Evolutionary conservation across 345 rosid genomes (phyloP), one percentile per base, ranked within the genome.

Genomic region (Salix arbutifolia): DNA sequence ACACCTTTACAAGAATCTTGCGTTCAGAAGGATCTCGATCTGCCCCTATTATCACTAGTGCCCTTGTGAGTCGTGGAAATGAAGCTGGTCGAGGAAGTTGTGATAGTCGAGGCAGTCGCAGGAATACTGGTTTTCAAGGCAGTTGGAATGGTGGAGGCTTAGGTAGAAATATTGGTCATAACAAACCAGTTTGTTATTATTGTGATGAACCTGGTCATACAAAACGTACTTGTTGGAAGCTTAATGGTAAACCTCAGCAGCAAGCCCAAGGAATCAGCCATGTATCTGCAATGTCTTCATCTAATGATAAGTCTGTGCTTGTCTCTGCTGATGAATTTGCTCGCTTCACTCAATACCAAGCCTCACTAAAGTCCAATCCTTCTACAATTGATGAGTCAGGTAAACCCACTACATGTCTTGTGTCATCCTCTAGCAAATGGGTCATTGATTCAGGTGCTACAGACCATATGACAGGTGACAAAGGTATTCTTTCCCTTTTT

Each of bases 341-440:
- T 18, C 0, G 0, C 21, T 48, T 48, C 53, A 48, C 53, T 48
- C 21, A 48, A 9, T 60, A 56, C 16, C 48, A 61, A 56, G 13
- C 5, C 8, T 12, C 13, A 1, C 17, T 7, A 19, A 26, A 18
- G 16, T 23, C 16, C 12, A 71, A 25, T 28, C 16, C 9, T 28
- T 10, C 44, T 56, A 40, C 2, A 13, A 56, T 5, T 33, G 21
- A 21, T 28, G 2, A 73, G 50, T 73, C 12, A 73, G 7, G 68
- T 72, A 73, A 73, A 23, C 11, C 53, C 37, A 37, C 11, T 30
- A 30, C 53, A 56, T 73, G 76, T 73, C 76, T 73, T 60, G 13
- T 37, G 1, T 72, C 67, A 31, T 31, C 21, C 33, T 53, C 53
- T 53, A 13, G n/a, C 40, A 72, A 72, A 72, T 60, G 12, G 50